phyloP scores from a whole-genome alignment of 169 alveolate genomes.

The Cryptosporidium baileyi region DNA sequence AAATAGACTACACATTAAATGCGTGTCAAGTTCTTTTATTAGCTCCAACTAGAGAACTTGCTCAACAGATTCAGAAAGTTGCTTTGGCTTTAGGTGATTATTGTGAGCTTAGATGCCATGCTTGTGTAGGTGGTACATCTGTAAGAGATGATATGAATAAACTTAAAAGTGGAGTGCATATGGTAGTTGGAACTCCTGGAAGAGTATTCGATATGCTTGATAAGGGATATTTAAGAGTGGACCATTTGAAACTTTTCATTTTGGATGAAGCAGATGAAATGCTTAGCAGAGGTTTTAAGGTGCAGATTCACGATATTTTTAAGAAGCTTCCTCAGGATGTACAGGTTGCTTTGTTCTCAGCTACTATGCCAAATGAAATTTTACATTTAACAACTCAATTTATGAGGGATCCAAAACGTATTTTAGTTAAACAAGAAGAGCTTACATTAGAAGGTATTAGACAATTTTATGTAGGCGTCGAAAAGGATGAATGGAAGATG shows the following conservation, averaged over 20 bases:
- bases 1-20: slow-evolving; percentile 88
- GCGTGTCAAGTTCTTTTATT: slow-evolving; percentile 94
- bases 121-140: slow-evolving; percentile 98
- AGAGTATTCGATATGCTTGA: slow-evolving; percentile 97
- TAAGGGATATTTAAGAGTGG: slow-evolving; percentile 87
- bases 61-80: slow-evolving; percentile 95
- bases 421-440: slow-evolving; percentile 96
- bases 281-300: slow-evolving; percentile 98
- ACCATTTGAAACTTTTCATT: slow-evolving; percentile 91
- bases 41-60: slow-evolving; percentile 99
- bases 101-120: slow-evolving; percentile 90
- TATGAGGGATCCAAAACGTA: slow-evolving; percentile 96
- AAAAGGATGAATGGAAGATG: slow-evolving; percentile 96
- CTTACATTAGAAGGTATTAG: slow-evolving; percentile 97
- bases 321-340: slow-evolving; percentile 82
- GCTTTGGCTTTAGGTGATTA: slow-evolving; percentile 89
- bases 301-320: slow-evolving; percentile 88
- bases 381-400: slow-evolving; percentile 93
- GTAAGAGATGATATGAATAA: slow-evolving; percentile 95
- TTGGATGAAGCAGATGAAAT: slow-evolving; percentile 99
- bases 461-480: slow-evolving; percentile 97
- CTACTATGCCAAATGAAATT: slow-evolving; percentile 96
- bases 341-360: slow-evolving; percentile 93
- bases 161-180: slow-evolving; percentile 96
- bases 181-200: slow-evolving; percentile 99